Conservation (phyloP, 176 grass and related monocot species). For the Pontederia crassipes region DNA sequence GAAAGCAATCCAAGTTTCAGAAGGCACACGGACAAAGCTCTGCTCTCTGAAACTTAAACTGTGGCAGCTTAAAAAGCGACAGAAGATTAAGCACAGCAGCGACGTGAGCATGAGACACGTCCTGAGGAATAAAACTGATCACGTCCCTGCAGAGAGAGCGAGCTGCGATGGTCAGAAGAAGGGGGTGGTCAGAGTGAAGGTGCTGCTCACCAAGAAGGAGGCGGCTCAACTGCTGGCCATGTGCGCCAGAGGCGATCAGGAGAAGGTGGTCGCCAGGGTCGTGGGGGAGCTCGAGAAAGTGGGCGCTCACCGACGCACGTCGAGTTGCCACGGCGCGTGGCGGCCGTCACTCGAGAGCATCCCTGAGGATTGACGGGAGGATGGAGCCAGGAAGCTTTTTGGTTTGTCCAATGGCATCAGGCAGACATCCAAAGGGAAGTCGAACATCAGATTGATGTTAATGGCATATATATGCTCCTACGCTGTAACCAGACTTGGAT, state of each 20-base stretch:
- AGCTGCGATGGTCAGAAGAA: background rate
- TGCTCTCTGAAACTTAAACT: background rate
- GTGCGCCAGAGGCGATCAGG: background rate
- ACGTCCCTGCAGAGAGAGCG: too few species aligned
- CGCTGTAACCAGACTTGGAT: too few species aligned
- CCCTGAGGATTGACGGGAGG: constrained; percentile 2
- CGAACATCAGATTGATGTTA: too few species aligned
- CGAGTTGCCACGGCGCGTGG: background rate
- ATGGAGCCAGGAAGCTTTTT: too few species aligned
- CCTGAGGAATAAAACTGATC: too few species aligned
- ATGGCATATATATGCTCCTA: too few species aligned
- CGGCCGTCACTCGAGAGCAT: constrained; percentile 5
- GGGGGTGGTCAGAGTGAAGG: constrained; percentile 14
- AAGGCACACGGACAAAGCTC: background rate
- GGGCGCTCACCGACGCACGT: background rate
- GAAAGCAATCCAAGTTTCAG: background rate
- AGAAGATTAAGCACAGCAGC: background rate
- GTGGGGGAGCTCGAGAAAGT: background rate
- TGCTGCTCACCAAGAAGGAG: constrained; percentile 17
- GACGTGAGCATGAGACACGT: too few species aligned
- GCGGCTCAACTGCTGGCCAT: constrained; percentile 7
- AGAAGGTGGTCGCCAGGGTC: background rate
- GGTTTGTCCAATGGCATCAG: too few species aligned
- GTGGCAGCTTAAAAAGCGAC: background rate
- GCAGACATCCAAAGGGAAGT: too few species aligned